Base-by-base conservation (phyloP, 2,329 filamentous ascomycete species). In the Hypoxylon sp. region DNA sequence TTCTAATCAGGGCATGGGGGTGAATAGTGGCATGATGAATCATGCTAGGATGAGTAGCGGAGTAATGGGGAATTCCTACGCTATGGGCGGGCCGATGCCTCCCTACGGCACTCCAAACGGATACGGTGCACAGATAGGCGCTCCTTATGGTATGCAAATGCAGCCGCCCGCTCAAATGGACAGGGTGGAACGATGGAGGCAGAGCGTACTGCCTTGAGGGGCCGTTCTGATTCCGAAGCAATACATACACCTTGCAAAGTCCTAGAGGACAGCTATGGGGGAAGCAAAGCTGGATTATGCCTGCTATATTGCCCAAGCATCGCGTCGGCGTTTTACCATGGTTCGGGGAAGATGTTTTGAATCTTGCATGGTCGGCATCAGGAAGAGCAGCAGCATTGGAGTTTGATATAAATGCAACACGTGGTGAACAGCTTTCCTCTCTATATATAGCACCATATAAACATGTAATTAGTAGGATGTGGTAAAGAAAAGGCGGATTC, bases 131-230 rank as follows among this genome's bases (percentile, higher is more conserved):
- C 63, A 70, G 24, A 73, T 73, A 70, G 62, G 59, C 31, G 71
- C 65, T 32, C 53, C 70, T 21, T 76, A 76, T 51, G 65, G 63
- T 11, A 73, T 73, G 37, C 60, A 70, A 47, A 61, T 73, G 44
- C 76, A 76, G 56, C 66, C 74, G 37, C 64, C 73, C 21, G 74
- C 65, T 21, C 77, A 78, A 55, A 75, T 78, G 69, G 75, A 78
- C 54, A 75, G 69, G 54, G 77, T 79, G 35, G 76, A 79, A 62
- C 75, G 75, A 50, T 79, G 77, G 77, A 76, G 77, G 62, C 77
- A 79, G 61, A 76, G 76, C 44, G 65, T 79, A 44, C 70, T 68
- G 19, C 75, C 73, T 39, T 79, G 61, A 75, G 7, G 29, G 27
- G 2, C 4, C 10, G 19, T 21, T 48, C 31, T 17, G 51, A 32